Evolutionary conservation across 169 alveolate species (phyloP), one percentile per base, ranked within the genome.

Genomic region (Babesia ovis): DNA sequence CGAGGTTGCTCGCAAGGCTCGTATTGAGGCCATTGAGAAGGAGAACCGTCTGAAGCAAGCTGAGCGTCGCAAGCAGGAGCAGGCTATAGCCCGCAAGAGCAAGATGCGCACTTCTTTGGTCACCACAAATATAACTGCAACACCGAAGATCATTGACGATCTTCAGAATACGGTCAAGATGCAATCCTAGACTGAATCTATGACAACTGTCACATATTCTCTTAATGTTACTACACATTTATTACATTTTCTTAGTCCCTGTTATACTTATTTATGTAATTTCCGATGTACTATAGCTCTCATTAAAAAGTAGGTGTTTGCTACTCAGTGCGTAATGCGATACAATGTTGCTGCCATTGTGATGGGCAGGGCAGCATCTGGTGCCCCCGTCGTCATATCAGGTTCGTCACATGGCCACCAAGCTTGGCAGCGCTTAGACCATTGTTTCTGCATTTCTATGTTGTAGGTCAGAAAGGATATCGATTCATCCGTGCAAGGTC

Each of bases 1-100:
- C 32, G 96, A 93, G 54, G 75, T 68, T 35, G 85, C 85, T 27
- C 75, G 95, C 67, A 91, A 90, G 76, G 80, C 84, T 34, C 87
- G 92, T 45, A 42, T 75, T n/a, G 96, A 93, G 29, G 83, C 85
- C 12, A 81, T 85, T 32, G 84, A 79, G 46, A 81, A 90, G 58
- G 84, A 83, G 68, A 41, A 48, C 22, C 85, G 80, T 71, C 84
- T 83, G 81, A 82, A 77, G 37, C 74, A 68, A 43, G 93, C 73
- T 25, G 87, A 91, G 50, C 90, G 61, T 48, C 71, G 83, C 9
- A 91, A 85, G 76, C 83, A 82, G 79, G 82, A 90, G 51, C 55
- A 68, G 45, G 68, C 71, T 32, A 55, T 42, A 20, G 83, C 70
- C 1, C 67, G 64, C 16, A 72, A 72, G 62, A 51, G 56, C 64